A percentile compares a stretch with the other conserved stretches of the same genome.
Evolutionary conservation across 768 basidiomycete genomes (phyloP).

Genomic region (Mycena olivaceomarginata): DNA sequence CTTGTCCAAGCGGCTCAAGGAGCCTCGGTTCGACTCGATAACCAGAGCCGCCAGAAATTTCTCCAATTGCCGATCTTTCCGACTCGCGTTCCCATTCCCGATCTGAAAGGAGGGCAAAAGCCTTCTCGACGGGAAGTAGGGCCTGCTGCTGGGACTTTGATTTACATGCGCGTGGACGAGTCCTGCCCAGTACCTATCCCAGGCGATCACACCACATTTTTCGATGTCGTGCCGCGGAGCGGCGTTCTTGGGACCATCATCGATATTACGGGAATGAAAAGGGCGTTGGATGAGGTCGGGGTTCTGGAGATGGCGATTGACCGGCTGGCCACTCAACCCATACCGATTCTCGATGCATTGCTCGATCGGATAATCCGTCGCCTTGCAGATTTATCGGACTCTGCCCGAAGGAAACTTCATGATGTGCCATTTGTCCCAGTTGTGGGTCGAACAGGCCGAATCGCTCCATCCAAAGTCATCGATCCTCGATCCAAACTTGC

Average conservation of each 20-base stretch:
- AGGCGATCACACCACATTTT: slow-evolving; percentile 35
- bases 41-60: slow-evolving; percentile 24
- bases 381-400: slow-evolving; percentile 28
- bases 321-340: slow-evolving; percentile 37
- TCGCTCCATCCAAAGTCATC: slow-evolving; percentile 38
- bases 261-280: background rate
- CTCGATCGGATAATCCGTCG: slow-evolving; percentile 41
- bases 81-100: slow-evolving; percentile 28
- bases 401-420: slow-evolving; percentile 24
- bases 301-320: slow-evolving; percentile 41
- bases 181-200: slow-evolving; percentile 41
- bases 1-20: slow-evolving; percentile 18
- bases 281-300: slow-evolving; percentile 38
- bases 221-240: slow-evolving; percentile 38
- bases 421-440: slow-evolving; percentile 37
- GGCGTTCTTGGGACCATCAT: slow-evolving; percentile 31
- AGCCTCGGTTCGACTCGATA: background rate
- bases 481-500: slow-evolving; percentile 43
- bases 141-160: slow-evolving; percentile 25
- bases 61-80: slow-evolving; percentile 45
- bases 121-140: slow-evolving; percentile 24
- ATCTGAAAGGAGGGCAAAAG: slow-evolving; percentile 12
- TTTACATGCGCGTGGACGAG: slow-evolving; percentile 37
- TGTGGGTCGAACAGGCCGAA: slow-evolving; percentile 1
- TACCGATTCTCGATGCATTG: slow-evolving; percentile 35